A percentile compares a stretch with the other conserved stretches of the same genome.
phyloP scores from a whole-genome alignment of 202 grass and related monocot genomes.

The Cymbopogon flexuosus region DNA sequence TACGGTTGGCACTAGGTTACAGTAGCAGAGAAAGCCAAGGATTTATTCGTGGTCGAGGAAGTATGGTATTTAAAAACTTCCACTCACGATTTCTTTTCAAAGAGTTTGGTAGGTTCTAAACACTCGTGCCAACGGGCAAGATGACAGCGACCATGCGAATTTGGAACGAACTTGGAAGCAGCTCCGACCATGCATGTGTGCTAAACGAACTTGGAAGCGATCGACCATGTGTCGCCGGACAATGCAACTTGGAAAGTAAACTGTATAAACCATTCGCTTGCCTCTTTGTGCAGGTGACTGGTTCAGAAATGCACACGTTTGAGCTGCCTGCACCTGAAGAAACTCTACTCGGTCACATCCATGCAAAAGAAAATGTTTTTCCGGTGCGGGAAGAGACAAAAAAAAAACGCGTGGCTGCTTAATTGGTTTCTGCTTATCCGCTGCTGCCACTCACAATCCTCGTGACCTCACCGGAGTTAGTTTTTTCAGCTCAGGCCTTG shows the following conservation, averaged over 20 bases:
- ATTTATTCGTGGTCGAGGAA: no score
- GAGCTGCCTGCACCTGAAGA: background rate
- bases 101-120: background rate
- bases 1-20: no score
- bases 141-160: background rate
- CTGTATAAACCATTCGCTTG: background rate
- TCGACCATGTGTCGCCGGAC: background rate
- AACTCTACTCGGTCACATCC: background rate
- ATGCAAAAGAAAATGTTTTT: background rate
- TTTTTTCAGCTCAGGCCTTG: no score
- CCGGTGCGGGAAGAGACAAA: background rate
- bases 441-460: no score
- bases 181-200: background rate
- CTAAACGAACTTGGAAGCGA: background rate
- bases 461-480: no score
- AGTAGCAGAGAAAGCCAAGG: no score
- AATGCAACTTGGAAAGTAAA: background rate
- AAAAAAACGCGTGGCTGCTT: background rate
- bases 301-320: conserved; percentile 6
- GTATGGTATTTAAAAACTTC: no score
- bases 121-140: background rate
- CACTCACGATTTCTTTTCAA: background rate
- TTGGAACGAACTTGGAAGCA: background rate
- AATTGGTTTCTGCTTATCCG: no score
- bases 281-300: background rate